A percentile compares a stretch with the other conserved stretches of the same genome.
Conservation (phyloP, 2,329 filamentous ascomycete genomes). For the Neofusicoccum sp. region DNA sequence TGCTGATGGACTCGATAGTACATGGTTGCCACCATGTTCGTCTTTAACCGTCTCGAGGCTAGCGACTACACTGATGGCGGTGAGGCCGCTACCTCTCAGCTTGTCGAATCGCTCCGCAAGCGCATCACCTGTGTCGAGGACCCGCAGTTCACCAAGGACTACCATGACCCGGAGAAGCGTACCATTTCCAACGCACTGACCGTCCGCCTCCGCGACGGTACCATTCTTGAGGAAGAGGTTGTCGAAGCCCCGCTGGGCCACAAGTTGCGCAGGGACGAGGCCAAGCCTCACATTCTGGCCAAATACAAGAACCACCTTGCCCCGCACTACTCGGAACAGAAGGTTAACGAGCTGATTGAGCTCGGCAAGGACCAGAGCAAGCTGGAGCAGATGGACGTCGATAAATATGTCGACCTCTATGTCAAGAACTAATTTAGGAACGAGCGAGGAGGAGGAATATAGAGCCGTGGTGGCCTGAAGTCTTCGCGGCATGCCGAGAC, state of each 20-base stretch:
- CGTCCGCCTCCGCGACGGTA: conserved; percentile 92
- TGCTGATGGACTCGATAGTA: conserved; percentile 53
- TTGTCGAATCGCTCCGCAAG: conserved; percentile 87
- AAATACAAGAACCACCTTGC: conserved; percentile 93
- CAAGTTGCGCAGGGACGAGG: conserved; percentile 86
- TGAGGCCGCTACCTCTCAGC: conserved; percentile 84
- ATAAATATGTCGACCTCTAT: conserved; percentile 91
- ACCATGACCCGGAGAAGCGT: conserved; percentile 89
- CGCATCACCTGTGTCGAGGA: conserved; percentile 97
- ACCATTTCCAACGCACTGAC: conserved; percentile 97
- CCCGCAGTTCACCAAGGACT: conserved; percentile 88
- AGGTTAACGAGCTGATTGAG: conserved; percentile 79
- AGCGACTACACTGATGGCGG: conserved; percentile 90
- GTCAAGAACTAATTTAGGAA: conserved; percentile 49
- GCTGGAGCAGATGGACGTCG: conserved; percentile 78
- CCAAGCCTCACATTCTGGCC: conserved; percentile 91
- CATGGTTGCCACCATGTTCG: conserved; percentile 96
- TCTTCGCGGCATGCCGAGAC: neutral
- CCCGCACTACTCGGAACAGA: conserved; percentile 74
- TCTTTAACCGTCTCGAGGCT: conserved; percentile 89
- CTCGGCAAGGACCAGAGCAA: conserved; percentile 72
- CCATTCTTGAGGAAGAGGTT: conserved; percentile 81
- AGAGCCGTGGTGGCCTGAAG: neutral
- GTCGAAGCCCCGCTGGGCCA: conserved; percentile 95
- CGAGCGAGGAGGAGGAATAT: neutral